These are phyloP conservation scores for Solanum raphanifolium DNA, from an alignment of 257 asterid genomes.

Conservation along the genomic window DNA sequence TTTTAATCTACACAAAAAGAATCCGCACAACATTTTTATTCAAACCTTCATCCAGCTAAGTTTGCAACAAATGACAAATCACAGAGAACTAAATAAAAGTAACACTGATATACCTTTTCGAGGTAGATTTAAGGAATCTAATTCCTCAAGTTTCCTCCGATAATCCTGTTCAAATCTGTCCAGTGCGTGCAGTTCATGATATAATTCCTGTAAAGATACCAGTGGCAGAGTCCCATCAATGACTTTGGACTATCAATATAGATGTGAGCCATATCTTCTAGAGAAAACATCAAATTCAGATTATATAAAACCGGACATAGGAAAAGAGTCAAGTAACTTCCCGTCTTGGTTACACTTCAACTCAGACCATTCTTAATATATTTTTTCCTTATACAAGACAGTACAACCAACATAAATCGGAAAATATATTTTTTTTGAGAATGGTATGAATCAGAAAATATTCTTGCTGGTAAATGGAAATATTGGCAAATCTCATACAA, in stretches of 20 bases:
- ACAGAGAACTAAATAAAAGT: neutral
- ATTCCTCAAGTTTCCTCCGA: constrained; percentile 82
- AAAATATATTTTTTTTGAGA: no score
- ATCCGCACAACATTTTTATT: neutral
- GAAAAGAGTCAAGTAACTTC: neutral
- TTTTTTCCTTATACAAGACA: neutral
- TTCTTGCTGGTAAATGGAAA: neutral
- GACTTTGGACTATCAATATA: neutral
- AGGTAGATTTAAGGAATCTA: constrained; percentile 80
- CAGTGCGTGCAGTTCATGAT: constrained; percentile 88
- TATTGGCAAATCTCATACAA: neutral
- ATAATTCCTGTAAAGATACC: constrained; percentile 63
- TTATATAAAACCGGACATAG: neutral
- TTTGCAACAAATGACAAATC: neutral
- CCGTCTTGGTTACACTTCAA: neutral
- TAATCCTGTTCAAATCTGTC: constrained; percentile 93
- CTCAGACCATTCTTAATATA: neutral
- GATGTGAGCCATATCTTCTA: neutral
- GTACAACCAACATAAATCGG: neutral
- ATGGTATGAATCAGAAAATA: no score
- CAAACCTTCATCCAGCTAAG: neutral
- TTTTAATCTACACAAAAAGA: neutral
- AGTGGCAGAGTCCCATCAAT: constrained; percentile 8
- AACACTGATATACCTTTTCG: constrained; percentile 47
- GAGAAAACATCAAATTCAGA: neutral